Evolutionary conservation across 441 rosid species (phyloP).

Genomic region (Eugenia klotzschiana): DNA sequence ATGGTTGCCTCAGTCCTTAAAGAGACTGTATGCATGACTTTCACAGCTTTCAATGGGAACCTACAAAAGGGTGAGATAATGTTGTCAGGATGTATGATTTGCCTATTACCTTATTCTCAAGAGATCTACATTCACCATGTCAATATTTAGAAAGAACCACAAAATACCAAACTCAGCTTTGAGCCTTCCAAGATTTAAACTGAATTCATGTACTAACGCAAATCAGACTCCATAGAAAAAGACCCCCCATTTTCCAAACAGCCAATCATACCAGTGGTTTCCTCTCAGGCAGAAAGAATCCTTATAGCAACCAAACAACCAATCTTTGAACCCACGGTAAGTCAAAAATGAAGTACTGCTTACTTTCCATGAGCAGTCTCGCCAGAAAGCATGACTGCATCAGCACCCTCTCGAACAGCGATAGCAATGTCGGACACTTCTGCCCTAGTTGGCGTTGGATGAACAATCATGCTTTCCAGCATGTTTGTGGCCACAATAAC

Average conservation of each 20-base stretch:
- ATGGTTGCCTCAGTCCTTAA: slow-evolving; percentile 85
- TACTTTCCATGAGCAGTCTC: slow-evolving; percentile 98
- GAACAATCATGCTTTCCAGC: slow-evolving; percentile 98
- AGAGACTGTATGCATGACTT: slow-evolving; percentile 92
- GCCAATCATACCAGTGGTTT: neutral
- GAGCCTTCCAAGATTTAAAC: neutral
- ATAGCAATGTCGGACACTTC: slow-evolving; percentile 98
- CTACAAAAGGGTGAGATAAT: slow-evolving; percentile 20
- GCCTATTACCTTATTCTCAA: neutral
- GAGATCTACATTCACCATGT: neutral
- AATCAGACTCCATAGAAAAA: neutral
- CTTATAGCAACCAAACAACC: neutral
- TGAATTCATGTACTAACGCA: neutral
- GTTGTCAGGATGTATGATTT: neutral
- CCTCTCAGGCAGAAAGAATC: neutral
- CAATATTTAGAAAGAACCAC: neutral
- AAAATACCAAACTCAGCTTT: neutral
- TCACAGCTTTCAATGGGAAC: slow-evolving; percentile 92
- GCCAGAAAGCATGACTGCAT: slow-evolving; percentile 96
- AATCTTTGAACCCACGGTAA: neutral
- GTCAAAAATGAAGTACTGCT: slow-evolving; percentile 5
- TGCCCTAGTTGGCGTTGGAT: slow-evolving; percentile 93
- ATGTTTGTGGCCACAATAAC: slow-evolving; percentile 95
- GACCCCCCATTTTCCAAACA: neutral
- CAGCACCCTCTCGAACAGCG: slow-evolving; percentile 96